phyloP scores from a whole-genome alignment of 805 yeast genomes.

The Barnettozyma salicaria region DNA sequence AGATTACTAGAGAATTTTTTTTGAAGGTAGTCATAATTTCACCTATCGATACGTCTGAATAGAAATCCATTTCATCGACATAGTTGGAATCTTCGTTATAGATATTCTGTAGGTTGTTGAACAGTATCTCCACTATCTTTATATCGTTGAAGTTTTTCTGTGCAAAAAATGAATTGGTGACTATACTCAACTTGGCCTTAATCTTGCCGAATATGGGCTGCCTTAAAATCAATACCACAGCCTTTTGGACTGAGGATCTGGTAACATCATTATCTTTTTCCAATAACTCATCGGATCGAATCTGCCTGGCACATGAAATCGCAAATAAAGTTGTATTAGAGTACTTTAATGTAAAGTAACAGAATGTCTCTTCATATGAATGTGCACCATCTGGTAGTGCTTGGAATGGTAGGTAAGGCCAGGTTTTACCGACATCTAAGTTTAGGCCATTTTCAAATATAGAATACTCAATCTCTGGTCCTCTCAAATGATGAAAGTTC shows the following conservation, averaged over 20 bases:
- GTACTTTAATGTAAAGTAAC: constrained; percentile 78
- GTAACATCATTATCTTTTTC: constrained; percentile 60
- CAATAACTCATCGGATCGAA: constrained; percentile 54
- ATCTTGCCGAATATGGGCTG: constrained; percentile 86
- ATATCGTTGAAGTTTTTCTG: constrained; percentile 75
- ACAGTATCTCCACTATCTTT: constrained; percentile 59
- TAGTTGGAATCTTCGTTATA: constrained; percentile 27
- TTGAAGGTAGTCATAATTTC: constrained; percentile 56
- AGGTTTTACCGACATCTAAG: constrained; percentile 34
- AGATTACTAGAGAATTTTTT: constrained; percentile 52
- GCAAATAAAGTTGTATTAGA: constrained; percentile 76
- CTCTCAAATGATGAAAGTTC: constrained; percentile 87
- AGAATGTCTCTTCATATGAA: constrained; percentile 85
- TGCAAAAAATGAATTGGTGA: constrained; percentile 78
- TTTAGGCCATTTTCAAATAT: constrained; percentile 31
- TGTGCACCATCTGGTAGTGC: constrained; percentile 97
- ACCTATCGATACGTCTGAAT: constrained; percentile 69
- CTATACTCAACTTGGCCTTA: constrained; percentile 83
- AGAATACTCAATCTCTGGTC: constrained; percentile 96
- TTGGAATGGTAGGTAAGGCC: constrained; percentile 90
- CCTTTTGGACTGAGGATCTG: constrained; percentile 85
- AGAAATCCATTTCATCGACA: constrained; percentile 51
- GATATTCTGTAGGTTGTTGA: constrained; percentile 51
- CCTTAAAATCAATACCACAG: constrained; percentile 78
- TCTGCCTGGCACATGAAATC: constrained; percentile 86